phyloP scores from a whole-genome alignment of 352 stramenopile genomes.

The Phytophthora boehmeriae region DNA sequence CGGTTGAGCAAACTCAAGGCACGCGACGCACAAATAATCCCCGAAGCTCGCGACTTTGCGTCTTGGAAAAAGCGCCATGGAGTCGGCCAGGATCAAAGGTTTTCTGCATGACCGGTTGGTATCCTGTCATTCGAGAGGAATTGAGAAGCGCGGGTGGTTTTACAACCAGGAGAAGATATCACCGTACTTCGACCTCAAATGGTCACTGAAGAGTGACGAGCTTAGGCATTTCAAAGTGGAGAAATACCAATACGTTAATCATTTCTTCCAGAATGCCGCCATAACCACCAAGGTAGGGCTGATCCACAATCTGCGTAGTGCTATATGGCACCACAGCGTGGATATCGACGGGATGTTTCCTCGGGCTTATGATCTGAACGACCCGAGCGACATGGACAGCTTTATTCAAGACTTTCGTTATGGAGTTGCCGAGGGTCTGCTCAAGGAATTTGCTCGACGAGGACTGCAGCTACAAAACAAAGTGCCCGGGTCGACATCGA shows the following conservation, averaged over 20 bases:
- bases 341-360: constrained; percentile 89
- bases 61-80: constrained; percentile 92
- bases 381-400: constrained; percentile 76
- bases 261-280: constrained; percentile 91
- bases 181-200: constrained; percentile 93
- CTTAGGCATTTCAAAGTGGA: constrained; percentile 80
- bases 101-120: constrained; percentile 92
- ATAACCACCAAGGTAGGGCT: constrained; percentile 93
- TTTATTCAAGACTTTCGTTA: constrained; percentile 94
- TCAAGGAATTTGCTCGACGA: constrained; percentile 67
- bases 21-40: constrained; percentile 65
- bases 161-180: constrained; percentile 85
- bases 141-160: constrained; percentile 90
- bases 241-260: constrained; percentile 90
- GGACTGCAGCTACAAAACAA: constrained; percentile 28
- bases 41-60: constrained; percentile 79
- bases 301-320: constrained; percentile 78
- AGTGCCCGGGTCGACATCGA: constrained; percentile 4
- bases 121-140: constrained; percentile 90
- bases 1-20: constrained; percentile 80
- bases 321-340: constrained; percentile 83
- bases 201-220: constrained; percentile 90
- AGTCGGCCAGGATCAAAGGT: constrained; percentile 77
- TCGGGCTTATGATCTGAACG: constrained; percentile 90
- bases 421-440: constrained; percentile 77